These are phyloP conservation scores for Aspergillus calidoustus DNA, from an alignment of 2,329 filamentous ascomycete genomes.

Conservation along the genomic window DNA sequence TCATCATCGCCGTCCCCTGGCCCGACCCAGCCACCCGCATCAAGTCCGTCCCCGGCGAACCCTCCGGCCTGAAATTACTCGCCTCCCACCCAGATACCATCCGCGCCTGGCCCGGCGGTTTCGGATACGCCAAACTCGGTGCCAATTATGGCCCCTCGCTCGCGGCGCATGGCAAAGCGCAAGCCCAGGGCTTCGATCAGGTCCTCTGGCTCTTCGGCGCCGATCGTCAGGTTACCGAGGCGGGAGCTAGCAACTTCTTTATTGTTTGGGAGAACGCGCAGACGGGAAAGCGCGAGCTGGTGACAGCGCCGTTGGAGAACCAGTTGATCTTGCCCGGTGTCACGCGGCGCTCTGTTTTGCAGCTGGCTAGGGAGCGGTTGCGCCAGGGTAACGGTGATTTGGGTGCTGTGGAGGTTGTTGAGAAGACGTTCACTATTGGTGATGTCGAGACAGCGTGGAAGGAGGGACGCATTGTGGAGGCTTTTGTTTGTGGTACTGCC, in stretches of 20 bases:
- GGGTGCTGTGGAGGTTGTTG: constrained; percentile 80
- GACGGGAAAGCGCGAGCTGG: constrained; percentile 66
- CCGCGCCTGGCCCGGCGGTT: constrained; percentile 90
- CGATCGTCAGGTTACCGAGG: constrained; percentile 81
- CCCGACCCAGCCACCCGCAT: constrained; percentile 35
- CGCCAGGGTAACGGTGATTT: constrained; percentile 48
- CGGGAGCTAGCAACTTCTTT: constrained; percentile 92
- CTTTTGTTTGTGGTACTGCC: constrained; percentile 86
- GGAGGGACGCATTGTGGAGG: constrained; percentile 79
- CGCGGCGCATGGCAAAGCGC: constrained; percentile 76
- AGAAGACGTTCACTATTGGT: constrained; percentile 79
- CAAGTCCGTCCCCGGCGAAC: constrained; percentile 28
- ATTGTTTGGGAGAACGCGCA: constrained; percentile 70
- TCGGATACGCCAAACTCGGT: constrained; percentile 89
- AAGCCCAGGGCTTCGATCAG: constrained; percentile 77
- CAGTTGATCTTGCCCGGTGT: constrained; percentile 86
- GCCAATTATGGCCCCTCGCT: constrained; percentile 91
- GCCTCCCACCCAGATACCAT: constrained; percentile 82
- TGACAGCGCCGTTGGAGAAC: constrained; percentile 83
- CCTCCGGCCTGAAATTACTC: constrained; percentile 66
- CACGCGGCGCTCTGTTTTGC: constrained; percentile 78
- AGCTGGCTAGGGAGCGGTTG: constrained; percentile 70
- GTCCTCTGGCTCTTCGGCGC: constrained; percentile 91
- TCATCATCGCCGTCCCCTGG: constrained; percentile 67
- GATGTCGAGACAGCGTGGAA: constrained; percentile 73